Conservation (phyloP, 306 rosid species). For the Cucumis cinereus region DNA sequence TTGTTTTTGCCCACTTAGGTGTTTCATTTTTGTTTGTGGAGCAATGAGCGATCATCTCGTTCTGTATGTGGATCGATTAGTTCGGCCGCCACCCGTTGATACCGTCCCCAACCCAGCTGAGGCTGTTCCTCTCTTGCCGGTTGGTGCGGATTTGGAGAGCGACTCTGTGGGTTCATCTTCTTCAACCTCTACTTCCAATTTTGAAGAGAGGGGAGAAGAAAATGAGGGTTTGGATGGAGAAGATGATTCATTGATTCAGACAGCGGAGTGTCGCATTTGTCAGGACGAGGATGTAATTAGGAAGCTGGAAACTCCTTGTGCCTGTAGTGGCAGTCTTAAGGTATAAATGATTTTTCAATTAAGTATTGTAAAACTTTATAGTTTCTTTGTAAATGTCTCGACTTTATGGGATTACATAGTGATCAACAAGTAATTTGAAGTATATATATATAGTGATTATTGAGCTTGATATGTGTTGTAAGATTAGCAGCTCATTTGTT, state of each 20-base stretch:
- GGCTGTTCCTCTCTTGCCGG: conserved; percentile 17
- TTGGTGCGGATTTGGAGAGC: not conserved
- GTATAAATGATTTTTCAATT: conserved; percentile 15
- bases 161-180: conserved; percentile 24
- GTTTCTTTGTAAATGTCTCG: not conserved
- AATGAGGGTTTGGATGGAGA: conserved; percentile 29
- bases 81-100: conserved; percentile 31
- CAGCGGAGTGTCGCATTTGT: conserved; percentile 90
- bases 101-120: conserved; percentile 15
- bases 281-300: conserved; percentile 72
- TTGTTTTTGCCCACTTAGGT: conserved; percentile 14
- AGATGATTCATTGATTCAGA: conserved; percentile 60
- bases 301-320: conserved; percentile 83
- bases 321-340: conserved; percentile 92
- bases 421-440: not conserved
- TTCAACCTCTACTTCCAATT: conserved; percentile 12
- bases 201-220: conserved; percentile 2
- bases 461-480: not conserved
- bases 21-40: not conserved
- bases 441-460: not conserved
- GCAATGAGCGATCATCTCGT: conserved; percentile 85
- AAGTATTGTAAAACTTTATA: not conserved
- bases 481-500: no score
- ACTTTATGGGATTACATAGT: not conserved
- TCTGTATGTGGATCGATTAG: conserved; percentile 56